Evolutionary conservation across 148 eudicot genomes (phyloP), one percentile per base, ranked within the genome.

Genomic region (Cornus kousa): DNA sequence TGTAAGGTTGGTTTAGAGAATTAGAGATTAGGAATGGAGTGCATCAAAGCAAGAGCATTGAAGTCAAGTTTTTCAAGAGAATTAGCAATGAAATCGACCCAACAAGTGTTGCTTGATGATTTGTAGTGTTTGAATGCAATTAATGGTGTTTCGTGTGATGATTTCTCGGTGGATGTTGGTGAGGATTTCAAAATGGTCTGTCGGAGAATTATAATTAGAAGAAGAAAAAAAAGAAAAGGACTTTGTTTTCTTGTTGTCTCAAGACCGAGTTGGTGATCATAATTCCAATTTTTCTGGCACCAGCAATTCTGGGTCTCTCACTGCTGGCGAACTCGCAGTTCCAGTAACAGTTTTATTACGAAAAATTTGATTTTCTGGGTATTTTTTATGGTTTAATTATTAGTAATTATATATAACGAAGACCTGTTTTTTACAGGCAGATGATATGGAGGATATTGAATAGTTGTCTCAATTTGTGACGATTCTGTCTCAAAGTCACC

Each of bases 381-480:
- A 3, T 43, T 8, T 67, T 48, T 50, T 67, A 2, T 35, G 7
- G 24, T 28, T 57, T 57, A 2, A 13, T 57, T 57, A 19, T 62
- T 62, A 10, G 22, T 4, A 62, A 68, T 17, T 23, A 5, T 23
- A 17, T 35, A 65, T 0, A 39, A 46, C 2, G 5, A n/a, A 35
- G 28, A 62, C 64, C 64, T 46, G n/a, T 77, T 62, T 55, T 35
- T 67, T 82, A 11, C 87, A 94, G 97, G 90, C 77, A 11, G 95
- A 91, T 80, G 97, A 90, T 80, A 46, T 90, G 84, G 89, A 91
- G 88, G 86, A 89, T 72, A 86, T 94, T 14, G 98, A 95, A 77
- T 91, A 93, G 88, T 88, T 94, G 82, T 93, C 98, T 4, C 88
- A 90, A 85, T 87, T 95, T 16, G 94, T 93, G 81, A 95, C 79